Evolutionary conservation across 2,329 filamentous ascomycete species (phyloP), one percentile per base, ranked within the genome.

Genomic region (Colletotrichum simmondsii): DNA sequence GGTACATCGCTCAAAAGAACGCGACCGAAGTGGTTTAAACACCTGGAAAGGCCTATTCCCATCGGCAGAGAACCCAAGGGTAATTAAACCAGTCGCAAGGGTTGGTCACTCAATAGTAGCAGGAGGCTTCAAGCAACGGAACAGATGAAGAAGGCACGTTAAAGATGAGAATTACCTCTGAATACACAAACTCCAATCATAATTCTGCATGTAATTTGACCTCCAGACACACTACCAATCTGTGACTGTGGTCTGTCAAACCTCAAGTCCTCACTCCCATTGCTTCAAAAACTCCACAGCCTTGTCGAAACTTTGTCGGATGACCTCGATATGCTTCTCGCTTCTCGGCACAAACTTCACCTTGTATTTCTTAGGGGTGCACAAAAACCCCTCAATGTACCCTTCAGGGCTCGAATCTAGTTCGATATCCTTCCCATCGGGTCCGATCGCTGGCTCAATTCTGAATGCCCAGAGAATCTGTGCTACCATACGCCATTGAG

Each of bases 11-110:
- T 86, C 66, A 84, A 85, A 79, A 84, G 90, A 35, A 85, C 82
- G 4, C 78, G 83, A 49, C 89, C 89, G 0, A 80, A 82, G 73
- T 92, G 89, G 88, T 80, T 83, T 4, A 87, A 85, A 2, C 90
- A 90, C 75, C 78, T 86, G 64, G 78, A 79, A 66, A 83, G 82
- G 59, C 87, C 87, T 62, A 76, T 88, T 5, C 86, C 87, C 4
- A 74, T 82, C 5, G 8, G 16, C 3, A 19, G 42, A 7, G 42
- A 46, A 16, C 42, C 16, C 6, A 46, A n/a, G 42, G 42, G 42
- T 19, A 46, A 46, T 3, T 46, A 16, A n/a, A 10, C 10, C 4
- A n/a, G 3, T 28, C 26, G 26, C 26, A 28, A 28, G 26, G 26
- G 26, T 5, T 28, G 26, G 26, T 28, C 26, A 6, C 26, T 28